A percentile compares a stretch with the other conserved stretches of the same genome.
phyloP scores from a whole-genome alignment of 257 asterid genomes.

The Rehmannia glutinosa region DNA sequence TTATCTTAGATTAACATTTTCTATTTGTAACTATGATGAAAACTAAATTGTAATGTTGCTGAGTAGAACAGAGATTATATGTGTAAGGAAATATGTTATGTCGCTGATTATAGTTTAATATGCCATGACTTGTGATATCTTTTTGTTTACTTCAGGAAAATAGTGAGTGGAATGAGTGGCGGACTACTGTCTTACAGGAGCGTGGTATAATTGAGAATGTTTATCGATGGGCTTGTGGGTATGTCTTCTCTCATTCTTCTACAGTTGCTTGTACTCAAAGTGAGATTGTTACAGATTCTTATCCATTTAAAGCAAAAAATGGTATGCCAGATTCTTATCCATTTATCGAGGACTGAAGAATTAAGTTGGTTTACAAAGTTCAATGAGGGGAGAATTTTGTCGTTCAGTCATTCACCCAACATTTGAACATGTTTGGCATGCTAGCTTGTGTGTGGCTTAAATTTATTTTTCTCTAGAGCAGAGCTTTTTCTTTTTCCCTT shows the following conservation, averaged over 20 bases:
- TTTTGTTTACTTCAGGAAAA: slow-evolving; percentile 49
- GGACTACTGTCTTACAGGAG: slow-evolving; percentile 64
- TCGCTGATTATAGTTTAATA: neutral
- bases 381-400: neutral
- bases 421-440: neutral
- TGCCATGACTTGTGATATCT: slow-evolving; percentile 5
- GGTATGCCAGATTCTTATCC: too few relatives aligned
- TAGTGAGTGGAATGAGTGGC: slow-evolving; percentile 78
- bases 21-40: neutral
- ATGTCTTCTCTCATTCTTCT: slow-evolving; percentile 25
- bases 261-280: neutral
- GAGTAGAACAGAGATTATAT: neutral
- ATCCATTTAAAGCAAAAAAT: neutral
- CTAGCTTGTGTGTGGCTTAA: slow-evolving; percentile 2
- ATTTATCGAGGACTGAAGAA: too few relatives aligned
- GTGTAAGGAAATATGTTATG: neutral
- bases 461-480: neutral
- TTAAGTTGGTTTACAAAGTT: neutral
- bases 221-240: slow-evolving; percentile 95
- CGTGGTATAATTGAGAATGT: slow-evolving; percentile 75
- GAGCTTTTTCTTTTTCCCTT: neutral
- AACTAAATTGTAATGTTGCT: slow-evolving; percentile 7
- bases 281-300: neutral
- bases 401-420: neutral
- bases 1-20: neutral